These are phyloP conservation scores for Avena eriantha DNA, from an alignment of 176 grass and related monocot genomes.

Conservation along the genomic window DNA sequence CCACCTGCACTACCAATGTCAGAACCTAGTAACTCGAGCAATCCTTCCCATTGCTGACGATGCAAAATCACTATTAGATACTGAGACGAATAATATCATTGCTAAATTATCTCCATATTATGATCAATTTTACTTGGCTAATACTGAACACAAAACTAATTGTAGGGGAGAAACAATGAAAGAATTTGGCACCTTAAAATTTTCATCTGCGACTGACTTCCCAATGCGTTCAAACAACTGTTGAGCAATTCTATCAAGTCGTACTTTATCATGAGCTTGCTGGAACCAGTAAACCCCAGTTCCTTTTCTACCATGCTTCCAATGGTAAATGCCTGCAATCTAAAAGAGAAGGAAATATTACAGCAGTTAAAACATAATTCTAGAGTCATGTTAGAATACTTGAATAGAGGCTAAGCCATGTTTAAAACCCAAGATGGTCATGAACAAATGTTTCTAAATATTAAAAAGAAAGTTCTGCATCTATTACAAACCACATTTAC, in stretches of 20 bases:
- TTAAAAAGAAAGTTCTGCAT: slow-evolving; percentile 1
- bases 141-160: slow-evolving; percentile 12
- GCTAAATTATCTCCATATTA: not conserved
- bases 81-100: slow-evolving; percentile 36
- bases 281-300: slow-evolving; percentile 97
- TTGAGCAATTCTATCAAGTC: slow-evolving; percentile 90
- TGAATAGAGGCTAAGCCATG: slow-evolving; percentile 32
- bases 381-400: not conserved
- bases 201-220: slow-evolving; percentile 84
- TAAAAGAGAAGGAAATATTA: slow-evolving; percentile 47
- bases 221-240: slow-evolving; percentile 87
- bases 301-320: slow-evolving; percentile 96
- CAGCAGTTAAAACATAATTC: slow-evolving; percentile 30
- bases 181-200: slow-evolving; percentile 76
- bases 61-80: slow-evolving; percentile 52
- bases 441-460: slow-evolving; percentile 8
- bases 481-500: slow-evolving; percentile 51
- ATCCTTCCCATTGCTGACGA: slow-evolving; percentile 93
- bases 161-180: slow-evolving; percentile 30
- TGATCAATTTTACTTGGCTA: slow-evolving; percentile 11
- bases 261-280: slow-evolving; percentile 76
- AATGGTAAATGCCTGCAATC: slow-evolving; percentile 87
- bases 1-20: slow-evolving; percentile 85
- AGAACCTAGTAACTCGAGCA: slow-evolving; percentile 88
- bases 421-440: slow-evolving; percentile 34